Base-by-base conservation (phyloP, 2,329 filamentous ascomycete species). In the Penicillium corylophilum region DNA sequence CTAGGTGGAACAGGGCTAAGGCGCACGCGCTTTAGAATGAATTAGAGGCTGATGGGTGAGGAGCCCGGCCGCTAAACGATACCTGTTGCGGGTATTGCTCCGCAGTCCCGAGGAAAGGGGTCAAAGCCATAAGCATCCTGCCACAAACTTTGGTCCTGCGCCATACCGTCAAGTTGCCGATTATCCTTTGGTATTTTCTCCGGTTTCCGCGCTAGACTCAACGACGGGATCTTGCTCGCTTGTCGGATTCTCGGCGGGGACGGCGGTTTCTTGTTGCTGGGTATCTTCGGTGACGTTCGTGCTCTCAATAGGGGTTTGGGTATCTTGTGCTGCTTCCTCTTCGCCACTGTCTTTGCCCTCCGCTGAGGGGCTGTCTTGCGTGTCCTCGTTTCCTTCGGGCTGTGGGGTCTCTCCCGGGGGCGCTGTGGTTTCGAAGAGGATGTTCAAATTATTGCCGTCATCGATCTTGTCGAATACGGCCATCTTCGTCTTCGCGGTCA, bases 401-500 rank as follows among this genome's bases (percentile, higher is more conserved):
- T 56, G 48, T 3, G 49, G 44, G 5, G 53, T 49, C 22, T 54
- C 55, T 9, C 20, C 26, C n/a, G 55, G 46, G 16, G 49, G 48
- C 42, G 63, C 55, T 42, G 66, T 52, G 12, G 43, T 53, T 48
- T 73, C 72, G 51, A 80, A 79, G 53, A 82, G 73, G 53, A 73
- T 70, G 55, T 81, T 75, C 54, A 85, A 68, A 57, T 90, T 89
- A 66, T 88, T 88, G 36, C 88, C 86, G 59, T 91, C 86, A 49
- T 96, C 91, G 43, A 96, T 88, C 70, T 88, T 90, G 71, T 97
- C 92, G 69, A 97, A 94, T 18, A 85, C 76, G 40, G 84, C 81
- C 59, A 97, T 80, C 62, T 87, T 88, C 50, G 80, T 84, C 58
- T 84, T 84, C 50, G 88, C 85, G 9, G 90, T 88, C 57, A 95